Conservation (phyloP, 176 grass and related monocot species). For the Musa schizocarpa region DNA sequence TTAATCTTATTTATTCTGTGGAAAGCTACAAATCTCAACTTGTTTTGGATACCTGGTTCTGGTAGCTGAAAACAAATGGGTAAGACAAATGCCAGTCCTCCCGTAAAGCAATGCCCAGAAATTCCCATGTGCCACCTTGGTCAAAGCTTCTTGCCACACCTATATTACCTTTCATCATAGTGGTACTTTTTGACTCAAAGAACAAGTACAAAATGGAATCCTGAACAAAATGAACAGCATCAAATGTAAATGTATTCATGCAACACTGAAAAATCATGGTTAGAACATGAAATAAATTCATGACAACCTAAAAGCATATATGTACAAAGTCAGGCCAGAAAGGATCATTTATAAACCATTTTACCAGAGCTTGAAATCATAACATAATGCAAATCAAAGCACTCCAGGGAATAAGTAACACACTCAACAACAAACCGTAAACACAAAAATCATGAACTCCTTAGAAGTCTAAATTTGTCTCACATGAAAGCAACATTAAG, state of each 20-base stretch:
- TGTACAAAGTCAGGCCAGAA: neutral
- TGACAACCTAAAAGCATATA: neutral
- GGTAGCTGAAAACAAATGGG: constrained; percentile 90
- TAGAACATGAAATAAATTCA: neutral
- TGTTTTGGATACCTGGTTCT: constrained; percentile 51
- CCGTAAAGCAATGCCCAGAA: constrained; percentile 80
- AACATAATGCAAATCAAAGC: no score
- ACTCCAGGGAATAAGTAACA: no score
- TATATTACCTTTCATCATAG: constrained; percentile 73
- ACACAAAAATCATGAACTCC: no score
- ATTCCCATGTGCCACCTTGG: constrained; percentile 85
- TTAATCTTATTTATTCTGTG: neutral
- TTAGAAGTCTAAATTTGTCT: no score
- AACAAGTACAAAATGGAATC: constrained; percentile 62
- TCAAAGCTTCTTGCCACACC: constrained; percentile 76
- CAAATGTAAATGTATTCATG: no score
- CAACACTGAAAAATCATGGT: constrained; percentile 8
- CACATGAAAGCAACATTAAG: no score
- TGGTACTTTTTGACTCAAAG: constrained; percentile 79
- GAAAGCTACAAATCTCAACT: neutral
- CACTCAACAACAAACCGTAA: no score
- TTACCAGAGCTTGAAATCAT: neutral
- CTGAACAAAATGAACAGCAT: constrained; percentile 21
- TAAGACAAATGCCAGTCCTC: constrained; percentile 93
- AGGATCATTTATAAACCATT: neutral